Evolutionary conservation across 805 yeast genomes (phyloP), one percentile per base, ranked within the genome.

Genomic region (Wickerhamomyces xylosicus): DNA sequence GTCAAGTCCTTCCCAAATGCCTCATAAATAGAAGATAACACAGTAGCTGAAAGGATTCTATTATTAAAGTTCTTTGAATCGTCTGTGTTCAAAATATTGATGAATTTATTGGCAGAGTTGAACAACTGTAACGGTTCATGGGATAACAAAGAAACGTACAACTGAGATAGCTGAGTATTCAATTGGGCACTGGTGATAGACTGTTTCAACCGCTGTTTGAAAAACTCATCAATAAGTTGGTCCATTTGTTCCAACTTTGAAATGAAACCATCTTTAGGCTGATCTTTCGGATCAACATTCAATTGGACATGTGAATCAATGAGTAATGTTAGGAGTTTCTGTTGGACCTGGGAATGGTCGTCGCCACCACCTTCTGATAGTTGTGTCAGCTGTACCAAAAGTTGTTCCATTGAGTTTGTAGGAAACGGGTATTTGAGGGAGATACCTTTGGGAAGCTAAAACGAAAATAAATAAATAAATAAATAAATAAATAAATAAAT

Each of bases 1-100:
- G 57, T 49, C 2, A 64, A 42, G 10, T 56, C 57, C 11, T 53
- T 50, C 1, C 61, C 59, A 47, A 58, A 64, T 1, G 47, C 39
- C 40, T 61, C 61, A 39, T 58, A 57, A 3, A 64, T 38, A 15
- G 53, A 56, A 1, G 47, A 47, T 13, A 64, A 47, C 0, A 54
- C 54, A 31, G 47, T 47, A 7, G 62, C 53, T 18, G 61, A 13
- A 20, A 56, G 52, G 41, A 59, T 62, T 5, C 54, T 47, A 14
- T 56, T 48, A 0, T 40, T 37, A 15, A 51, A 50, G 28, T 57
- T 57, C 31, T 53, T 49, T 4, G 46, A 27, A 31, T 56, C 54
- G 15, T 31, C 33, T 5, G 18, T 31, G 5, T 52, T 48, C 31
- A 56, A 45, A 8, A 48, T 44, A 14, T 52, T 42, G n/a, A 58